phyloP scores from a whole-genome alignment of 139 green algal genomes.

The Haematococcus lacustris region DNA sequence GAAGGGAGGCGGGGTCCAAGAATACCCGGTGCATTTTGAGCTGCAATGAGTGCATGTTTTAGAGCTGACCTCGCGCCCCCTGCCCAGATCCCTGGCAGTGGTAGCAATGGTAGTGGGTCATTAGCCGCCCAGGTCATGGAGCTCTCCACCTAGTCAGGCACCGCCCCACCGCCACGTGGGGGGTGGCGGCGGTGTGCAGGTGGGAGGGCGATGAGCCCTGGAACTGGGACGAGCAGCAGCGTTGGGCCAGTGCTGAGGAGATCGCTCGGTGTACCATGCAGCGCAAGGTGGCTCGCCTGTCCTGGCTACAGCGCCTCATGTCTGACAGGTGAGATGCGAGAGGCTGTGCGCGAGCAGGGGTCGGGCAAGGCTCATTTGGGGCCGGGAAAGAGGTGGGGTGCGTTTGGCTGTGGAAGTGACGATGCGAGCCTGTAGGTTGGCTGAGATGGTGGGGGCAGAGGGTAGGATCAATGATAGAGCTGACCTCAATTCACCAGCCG shows the following conservation, averaged over 20 bases:
- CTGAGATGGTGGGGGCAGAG: too few relatives aligned
- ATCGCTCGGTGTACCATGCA: constrained; percentile 35
- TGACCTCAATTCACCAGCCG: not conserved
- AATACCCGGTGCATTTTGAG: not conserved
- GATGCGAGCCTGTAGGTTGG: too few relatives aligned
- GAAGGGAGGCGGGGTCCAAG: not conserved
- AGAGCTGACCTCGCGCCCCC: not conserved
- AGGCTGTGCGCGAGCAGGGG: not conserved
- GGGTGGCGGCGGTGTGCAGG: not conserved
- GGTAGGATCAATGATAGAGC: too few relatives aligned
- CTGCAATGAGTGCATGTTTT: not conserved
- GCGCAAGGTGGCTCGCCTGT: constrained; percentile 30
- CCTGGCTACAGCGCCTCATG: constrained; percentile 11
- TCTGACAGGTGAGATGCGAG: constrained; percentile 4
- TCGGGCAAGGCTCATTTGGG: not conserved
- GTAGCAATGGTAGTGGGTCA: not conserved
- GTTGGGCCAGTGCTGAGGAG: constrained; percentile 44
- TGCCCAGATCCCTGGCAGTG: not conserved
- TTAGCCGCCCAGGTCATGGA: not conserved
- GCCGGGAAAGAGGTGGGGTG: not conserved
- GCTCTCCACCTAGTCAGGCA: too few relatives aligned
- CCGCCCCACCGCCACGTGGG: too few relatives aligned
- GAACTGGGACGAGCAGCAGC: constrained; percentile 45
- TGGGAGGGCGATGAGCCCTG: constrained; percentile 59
- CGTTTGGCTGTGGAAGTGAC: too few relatives aligned